Evolutionary conservation across 495 filamentous ascomycete species (phyloP), one percentile per base, ranked within the genome.

Genomic region (Podospora sp.): DNA sequence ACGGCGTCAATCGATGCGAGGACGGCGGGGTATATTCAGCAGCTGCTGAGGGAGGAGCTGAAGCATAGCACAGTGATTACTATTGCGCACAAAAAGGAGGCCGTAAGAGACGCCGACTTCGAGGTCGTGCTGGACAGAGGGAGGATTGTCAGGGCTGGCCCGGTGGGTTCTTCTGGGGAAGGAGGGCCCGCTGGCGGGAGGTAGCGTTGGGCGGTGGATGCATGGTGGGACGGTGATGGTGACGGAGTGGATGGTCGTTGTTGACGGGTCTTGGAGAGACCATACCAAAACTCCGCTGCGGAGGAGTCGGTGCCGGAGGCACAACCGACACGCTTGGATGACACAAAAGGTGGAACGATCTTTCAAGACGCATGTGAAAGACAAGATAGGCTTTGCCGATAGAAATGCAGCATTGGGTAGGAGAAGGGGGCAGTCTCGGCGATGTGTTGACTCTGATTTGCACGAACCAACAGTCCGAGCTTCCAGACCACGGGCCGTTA

Each of bases 1-100:
- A 96, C 92, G n/a, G 92, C 92, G 18, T 90, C 87, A 16, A 92
- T 96, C 67, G 92, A 96, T 71, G 83, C 83, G 67, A 87, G 89
- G 74, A 95, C 91, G 1, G 90, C 91, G n/a, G 77, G 86, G 70
- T 82, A 88, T 63, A 92, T 95, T 56, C 92, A 96, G 80, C 82
- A 87, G 71, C 80, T 95, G 36, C 73, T 96, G 63, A 77, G 89
- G 33, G 88, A 91, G 69, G 92, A 94, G 80, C 80, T 95, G 79
- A 80, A 76, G 57, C 80, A 88, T 46, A 93, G 90, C 68, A 96
- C 92, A 2, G 92, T 96, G 16, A 88, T 96, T 58, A 93, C 91
- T 4, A 93, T 96, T 77, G 92, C 92, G 51, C 92, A 96, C 83
- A 87, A 91, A 52, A 72, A 91, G 25, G 91, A 93, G 74, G 91